Conservation (phyloP, 1,284 basidiomycete species). For the Ustilago esculenta region DNA sequence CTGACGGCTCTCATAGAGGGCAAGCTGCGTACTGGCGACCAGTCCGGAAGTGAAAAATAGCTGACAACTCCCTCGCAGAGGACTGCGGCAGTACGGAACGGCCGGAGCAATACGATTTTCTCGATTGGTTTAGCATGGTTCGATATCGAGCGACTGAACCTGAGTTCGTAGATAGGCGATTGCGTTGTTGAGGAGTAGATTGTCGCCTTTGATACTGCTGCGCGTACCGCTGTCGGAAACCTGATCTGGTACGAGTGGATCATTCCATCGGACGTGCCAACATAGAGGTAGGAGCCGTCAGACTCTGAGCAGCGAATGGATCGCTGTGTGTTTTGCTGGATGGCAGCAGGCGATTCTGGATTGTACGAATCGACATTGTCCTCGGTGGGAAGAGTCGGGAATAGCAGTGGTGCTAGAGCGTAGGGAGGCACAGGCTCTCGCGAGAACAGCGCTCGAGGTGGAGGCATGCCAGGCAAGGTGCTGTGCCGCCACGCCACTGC, state of each 20-base stretch:
- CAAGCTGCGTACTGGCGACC: constrained; percentile 31
- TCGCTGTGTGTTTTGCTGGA: constrained; percentile 33
- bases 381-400: constrained; percentile 40
- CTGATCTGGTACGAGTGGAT: constrained; percentile 44
- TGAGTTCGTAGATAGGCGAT: constrained; percentile 8
- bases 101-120: constrained; percentile 34
- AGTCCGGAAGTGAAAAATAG: constrained; percentile 43
- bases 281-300: constrained; percentile 45
- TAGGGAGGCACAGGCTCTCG: constrained; percentile 45
- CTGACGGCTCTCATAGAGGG: constrained; percentile 44
- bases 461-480: constrained; percentile 13
- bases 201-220: neutral
- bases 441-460: constrained; percentile 1
- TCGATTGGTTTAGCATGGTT: constrained; percentile 42
- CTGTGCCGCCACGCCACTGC: neutral
- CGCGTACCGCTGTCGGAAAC: neutral
- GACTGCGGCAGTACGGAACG: constrained; percentile 36
- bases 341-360: constrained; percentile 45
- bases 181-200: neutral
- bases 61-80: constrained; percentile 45
- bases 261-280: constrained; percentile 53
- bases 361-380: constrained; percentile 6
- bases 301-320: constrained; percentile 44
- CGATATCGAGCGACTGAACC: constrained; percentile 24
- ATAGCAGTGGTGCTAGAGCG: constrained; percentile 44